Percentiles rank a stretch among this genome's conserved stretches.
These are phyloP conservation scores for Taphrina confusa DNA, from an alignment of 1,139 yeast species.

Conservation along the genomic window DNA sequence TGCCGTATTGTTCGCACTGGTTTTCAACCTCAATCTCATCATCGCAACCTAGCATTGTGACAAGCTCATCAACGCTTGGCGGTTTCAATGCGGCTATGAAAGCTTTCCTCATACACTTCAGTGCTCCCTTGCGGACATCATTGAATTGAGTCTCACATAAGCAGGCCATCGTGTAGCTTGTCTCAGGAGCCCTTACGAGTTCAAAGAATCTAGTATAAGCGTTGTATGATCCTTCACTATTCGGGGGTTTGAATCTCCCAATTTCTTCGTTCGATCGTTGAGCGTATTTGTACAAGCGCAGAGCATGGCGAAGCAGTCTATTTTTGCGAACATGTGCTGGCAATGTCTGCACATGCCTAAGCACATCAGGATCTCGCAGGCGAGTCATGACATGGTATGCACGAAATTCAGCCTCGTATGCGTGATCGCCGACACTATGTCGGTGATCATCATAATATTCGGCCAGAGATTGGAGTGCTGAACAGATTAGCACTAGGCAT, in stretches of 20 bases:
- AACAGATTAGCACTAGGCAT: conserved; percentile 18
- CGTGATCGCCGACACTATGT: conserved; percentile 65
- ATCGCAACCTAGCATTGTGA: conserved; percentile 35
- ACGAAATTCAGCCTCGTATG: conserved; percentile 90
- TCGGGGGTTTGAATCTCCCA: conserved; percentile 59
- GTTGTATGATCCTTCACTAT: conserved; percentile 64
- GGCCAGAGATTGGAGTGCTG: conserved; percentile 77
- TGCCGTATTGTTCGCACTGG: conserved; percentile 34
- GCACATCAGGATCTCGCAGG: conserved; percentile 80
- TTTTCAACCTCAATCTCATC: conserved; percentile 26
- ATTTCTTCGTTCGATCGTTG: conserved; percentile 58
- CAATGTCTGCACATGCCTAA: conserved; percentile 68
- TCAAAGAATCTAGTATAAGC: conserved; percentile 68
- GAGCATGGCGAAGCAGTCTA: conserved; percentile 66
- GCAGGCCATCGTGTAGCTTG: conserved; percentile 74
- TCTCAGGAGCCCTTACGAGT: conserved; percentile 52
- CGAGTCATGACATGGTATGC: conserved; percentile 83
- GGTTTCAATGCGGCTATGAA: conserved; percentile 34
- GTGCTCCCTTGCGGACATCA: conserved; percentile 73
- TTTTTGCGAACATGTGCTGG: conserved; percentile 62
- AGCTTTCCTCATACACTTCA: conserved; percentile 56
- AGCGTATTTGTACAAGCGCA: conserved; percentile 64
- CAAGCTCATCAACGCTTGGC: conserved; percentile 29
- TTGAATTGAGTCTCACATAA: conserved; percentile 78
- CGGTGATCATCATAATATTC: conserved; percentile 85